phyloP scores from a whole-genome alignment of 176 grass and related monocot species.

The Coix lacrymajobi region DNA sequence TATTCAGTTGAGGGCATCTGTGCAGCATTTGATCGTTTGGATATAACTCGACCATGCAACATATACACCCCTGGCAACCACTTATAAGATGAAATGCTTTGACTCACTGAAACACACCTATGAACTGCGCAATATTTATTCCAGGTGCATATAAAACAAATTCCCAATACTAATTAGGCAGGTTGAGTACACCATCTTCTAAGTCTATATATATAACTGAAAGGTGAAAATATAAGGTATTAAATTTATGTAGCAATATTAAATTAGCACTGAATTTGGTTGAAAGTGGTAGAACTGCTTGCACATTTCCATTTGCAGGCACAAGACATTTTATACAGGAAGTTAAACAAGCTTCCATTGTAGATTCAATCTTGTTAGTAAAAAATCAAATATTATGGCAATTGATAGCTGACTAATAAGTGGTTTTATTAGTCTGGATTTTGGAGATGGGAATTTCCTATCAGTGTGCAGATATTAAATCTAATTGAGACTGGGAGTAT shows the following conservation, averaged over 20 bases:
- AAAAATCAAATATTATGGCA: neutral
- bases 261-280: neutral
- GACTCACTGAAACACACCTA: neutral
- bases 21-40: neutral
- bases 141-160: neutral
- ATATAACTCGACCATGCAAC: neutral
- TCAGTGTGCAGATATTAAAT: neutral
- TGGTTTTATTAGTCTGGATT: neutral
- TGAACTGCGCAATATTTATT: neutral
- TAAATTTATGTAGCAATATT: neutral
- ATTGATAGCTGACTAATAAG: neutral
- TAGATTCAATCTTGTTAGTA: conserved; percentile 1
- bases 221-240: neutral
- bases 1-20: neutral
- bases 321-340: neutral
- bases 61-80: neutral
- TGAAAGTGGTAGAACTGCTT: neutral
- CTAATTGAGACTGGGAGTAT: neutral
- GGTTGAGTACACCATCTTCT: neutral
- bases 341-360: neutral
- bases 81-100: conserved; percentile 7
- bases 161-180: neutral
- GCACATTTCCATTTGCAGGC: conserved; percentile 1
- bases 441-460: neutral
- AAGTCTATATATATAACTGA: conserved; percentile 9